These are phyloP conservation scores for Datura wrightii DNA, from an alignment of 257 asterid species.

Conservation along the genomic window DNA sequence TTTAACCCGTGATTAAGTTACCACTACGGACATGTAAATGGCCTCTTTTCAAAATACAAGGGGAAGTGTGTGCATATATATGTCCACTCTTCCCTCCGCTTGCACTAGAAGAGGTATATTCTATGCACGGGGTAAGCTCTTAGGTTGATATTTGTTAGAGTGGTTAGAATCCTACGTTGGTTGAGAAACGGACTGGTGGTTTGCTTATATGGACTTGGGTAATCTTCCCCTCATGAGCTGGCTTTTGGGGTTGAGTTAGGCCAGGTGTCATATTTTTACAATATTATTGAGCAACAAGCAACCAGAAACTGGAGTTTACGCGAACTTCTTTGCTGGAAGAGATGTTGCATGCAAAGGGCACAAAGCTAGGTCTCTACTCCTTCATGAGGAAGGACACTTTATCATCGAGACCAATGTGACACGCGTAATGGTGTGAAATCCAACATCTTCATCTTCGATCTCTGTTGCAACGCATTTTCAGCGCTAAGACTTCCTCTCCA, in stretches of 20 bases:
- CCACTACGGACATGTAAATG: background rate
- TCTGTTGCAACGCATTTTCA: background rate
- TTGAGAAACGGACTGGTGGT: too few species aligned
- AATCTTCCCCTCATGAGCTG: too few species aligned
- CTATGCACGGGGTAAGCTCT: background rate
- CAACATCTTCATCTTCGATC: background rate
- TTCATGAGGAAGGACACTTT: background rate
- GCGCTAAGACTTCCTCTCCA: background rate
- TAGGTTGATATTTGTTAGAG: too few species aligned
- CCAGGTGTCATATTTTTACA: too few species aligned
- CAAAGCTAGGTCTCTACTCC: background rate
- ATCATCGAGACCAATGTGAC: background rate
- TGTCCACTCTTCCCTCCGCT: background rate
- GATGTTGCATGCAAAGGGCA: background rate
- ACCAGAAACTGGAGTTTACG: too few species aligned
- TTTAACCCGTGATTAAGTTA: too few species aligned
- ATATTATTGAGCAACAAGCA: background rate
- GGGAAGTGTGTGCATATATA: background rate
- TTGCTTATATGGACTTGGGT: too few species aligned
- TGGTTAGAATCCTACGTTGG: too few species aligned
- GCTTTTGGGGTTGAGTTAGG: too few species aligned
- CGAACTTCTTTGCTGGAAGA: background rate
- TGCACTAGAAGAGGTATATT: background rate
- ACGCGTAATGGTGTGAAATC: background rate
- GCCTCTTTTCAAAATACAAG: background rate